These are phyloP conservation scores for Dentiscutata heterogama DNA, from an alignment of 371 early-diverging fungal species.

Conservation along the genomic window DNA sequence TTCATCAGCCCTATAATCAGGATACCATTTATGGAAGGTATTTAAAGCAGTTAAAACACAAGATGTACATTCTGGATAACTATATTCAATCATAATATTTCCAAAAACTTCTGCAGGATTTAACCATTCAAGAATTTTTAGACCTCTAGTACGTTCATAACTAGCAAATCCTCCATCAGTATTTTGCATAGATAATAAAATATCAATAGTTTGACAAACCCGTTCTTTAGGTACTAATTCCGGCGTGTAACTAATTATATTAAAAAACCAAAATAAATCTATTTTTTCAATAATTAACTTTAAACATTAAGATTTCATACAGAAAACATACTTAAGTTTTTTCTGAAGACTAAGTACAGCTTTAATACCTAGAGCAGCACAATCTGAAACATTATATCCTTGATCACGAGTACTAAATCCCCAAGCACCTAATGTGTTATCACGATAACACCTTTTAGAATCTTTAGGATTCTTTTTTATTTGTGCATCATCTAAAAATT, in stretches of 20 bases:
- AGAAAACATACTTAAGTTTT: conserved; percentile 54
- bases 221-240: conserved; percentile 67
- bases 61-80: conserved; percentile 97
- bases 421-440: conserved; percentile 93
- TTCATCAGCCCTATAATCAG: conserved; percentile 84
- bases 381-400: conserved; percentile 95
- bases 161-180: conserved; percentile 90
- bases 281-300: neutral
- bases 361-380: conserved; percentile 96
- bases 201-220: conserved; percentile 87
- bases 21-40: conserved; percentile 79
- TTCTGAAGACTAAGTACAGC: conserved; percentile 82
- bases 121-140: conserved; percentile 80
- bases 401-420: conserved; percentile 96
- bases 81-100: conserved; percentile 97
- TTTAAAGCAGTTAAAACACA: conserved; percentile 88
- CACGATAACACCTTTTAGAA: conserved; percentile 79
- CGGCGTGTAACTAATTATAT: conserved; percentile 53
- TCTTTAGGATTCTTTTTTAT: conserved; percentile 81
- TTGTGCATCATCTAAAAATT: conserved; percentile 91
- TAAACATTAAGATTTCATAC: neutral
- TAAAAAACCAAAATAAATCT: neutral
- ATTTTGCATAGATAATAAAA: conserved; percentile 94
- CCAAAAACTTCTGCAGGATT: conserved; percentile 95
- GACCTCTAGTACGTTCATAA: conserved; percentile 90